phyloP scores from a whole-genome alignment of 163 green algal genomes.

The Smithsoniella earleae region DNA sequence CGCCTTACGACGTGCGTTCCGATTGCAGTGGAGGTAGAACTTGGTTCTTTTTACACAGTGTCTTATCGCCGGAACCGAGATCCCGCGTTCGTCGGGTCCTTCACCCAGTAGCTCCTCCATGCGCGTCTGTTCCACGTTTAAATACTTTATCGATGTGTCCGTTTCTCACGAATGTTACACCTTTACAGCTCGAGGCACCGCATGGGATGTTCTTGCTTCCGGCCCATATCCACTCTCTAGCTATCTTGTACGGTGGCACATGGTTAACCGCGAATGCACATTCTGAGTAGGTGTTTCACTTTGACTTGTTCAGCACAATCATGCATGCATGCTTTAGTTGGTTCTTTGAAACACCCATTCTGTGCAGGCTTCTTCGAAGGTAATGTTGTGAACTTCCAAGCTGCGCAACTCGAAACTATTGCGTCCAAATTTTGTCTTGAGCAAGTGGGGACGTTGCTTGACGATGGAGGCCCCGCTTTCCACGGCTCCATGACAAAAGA shows the following conservation, averaged over 20 bases:
- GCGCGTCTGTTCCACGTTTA: background rate
- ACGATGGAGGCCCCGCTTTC: slow-evolving; percentile 1
- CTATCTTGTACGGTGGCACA: background rate
- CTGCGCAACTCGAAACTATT: background rate
- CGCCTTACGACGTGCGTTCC: background rate
- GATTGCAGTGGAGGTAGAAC: too few species aligned
- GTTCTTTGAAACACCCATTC: background rate
- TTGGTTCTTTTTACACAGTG: too few species aligned
- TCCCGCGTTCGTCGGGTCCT: background rate
- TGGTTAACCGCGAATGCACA: background rate
- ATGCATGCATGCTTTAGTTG: background rate
- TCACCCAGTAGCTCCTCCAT: background rate
- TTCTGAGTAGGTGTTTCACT: background rate
- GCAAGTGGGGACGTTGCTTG: background rate
- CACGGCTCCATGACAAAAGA: slow-evolving; percentile 11
- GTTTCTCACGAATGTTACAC: background rate
- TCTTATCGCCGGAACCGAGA: too few species aligned
- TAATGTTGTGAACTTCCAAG: background rate
- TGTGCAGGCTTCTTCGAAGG: slow-evolving; percentile 24
- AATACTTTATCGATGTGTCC: background rate
- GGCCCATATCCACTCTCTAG: background rate
- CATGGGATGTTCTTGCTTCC: too few species aligned
- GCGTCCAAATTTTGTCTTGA: background rate
- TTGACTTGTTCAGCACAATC: background rate
- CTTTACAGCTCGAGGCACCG: background rate